Evolutionary conservation across 768 basidiomycete species (phyloP).

Genomic region (Mycena vitilis): DNA sequence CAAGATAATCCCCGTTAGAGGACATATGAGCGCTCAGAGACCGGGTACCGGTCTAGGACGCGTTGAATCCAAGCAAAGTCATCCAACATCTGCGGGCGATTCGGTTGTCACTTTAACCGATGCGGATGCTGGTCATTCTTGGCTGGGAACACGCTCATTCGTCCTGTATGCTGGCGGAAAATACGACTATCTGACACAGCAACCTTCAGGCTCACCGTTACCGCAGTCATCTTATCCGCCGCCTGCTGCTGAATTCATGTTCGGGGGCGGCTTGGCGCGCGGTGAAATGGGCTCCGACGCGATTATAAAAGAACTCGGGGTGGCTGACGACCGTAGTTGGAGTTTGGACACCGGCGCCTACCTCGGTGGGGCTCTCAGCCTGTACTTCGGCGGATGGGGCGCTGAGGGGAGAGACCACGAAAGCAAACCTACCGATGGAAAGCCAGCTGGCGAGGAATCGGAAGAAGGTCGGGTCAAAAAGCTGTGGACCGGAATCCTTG

Average conservation of each 20-base stretch:
- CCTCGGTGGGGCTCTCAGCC: slow-evolving; percentile 58
- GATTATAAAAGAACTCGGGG: slow-evolving; percentile 31
- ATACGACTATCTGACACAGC: slow-evolving; percentile 66
- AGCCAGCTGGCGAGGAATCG: neutral
- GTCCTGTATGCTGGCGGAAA: slow-evolving; percentile 53
- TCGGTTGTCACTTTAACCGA: slow-evolving; percentile 23
- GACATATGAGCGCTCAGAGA: slow-evolving; percentile 63
- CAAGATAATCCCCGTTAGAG: slow-evolving; percentile 60
- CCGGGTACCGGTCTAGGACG: slow-evolving; percentile 49
- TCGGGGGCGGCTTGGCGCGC: slow-evolving; percentile 57
- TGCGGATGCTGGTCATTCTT: neutral
- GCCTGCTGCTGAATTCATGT: slow-evolving; percentile 53
- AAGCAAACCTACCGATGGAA: neutral
- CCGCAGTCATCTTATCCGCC: slow-evolving; percentile 14
- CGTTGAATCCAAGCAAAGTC: neutral
- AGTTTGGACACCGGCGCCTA: slow-evolving; percentile 51
- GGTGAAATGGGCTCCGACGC: slow-evolving; percentile 26
- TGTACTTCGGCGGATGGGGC: slow-evolving; percentile 54
- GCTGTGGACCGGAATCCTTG: slow-evolving; percentile 61
- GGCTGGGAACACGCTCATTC: slow-evolving; percentile 52
- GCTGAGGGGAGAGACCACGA: slow-evolving; percentile 53
- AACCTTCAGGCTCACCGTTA: slow-evolving; percentile 24
- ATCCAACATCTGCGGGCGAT: neutral
- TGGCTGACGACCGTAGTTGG: slow-evolving; percentile 29
- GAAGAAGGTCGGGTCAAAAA: slow-evolving; percentile 58